Percentiles rank a stretch among this genome's conserved stretches.
These are phyloP conservation scores for Phaeosphaeriaceae sp. DNA, from an alignment of 2,329 filamentous ascomycete species.

Conservation along the genomic window DNA sequence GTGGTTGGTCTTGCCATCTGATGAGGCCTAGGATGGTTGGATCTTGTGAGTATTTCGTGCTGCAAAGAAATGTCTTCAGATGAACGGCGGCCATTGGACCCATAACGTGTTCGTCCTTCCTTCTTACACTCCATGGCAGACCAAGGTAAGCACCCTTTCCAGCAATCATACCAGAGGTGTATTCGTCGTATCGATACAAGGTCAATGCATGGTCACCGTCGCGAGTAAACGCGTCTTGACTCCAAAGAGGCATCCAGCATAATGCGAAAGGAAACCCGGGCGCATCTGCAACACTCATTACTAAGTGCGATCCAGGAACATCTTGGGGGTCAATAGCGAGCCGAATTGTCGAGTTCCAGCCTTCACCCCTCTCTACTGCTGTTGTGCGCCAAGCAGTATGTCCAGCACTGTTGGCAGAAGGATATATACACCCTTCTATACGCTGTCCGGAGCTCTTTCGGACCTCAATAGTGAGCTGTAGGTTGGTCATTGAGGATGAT, in stretches of 20 bases:
- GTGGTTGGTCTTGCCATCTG: conserved; percentile 80
- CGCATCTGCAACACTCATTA: conserved; percentile 87
- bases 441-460: conserved; percentile 78
- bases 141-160: conserved; percentile 88
- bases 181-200: conserved; percentile 90
- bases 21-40: conserved; percentile 82
- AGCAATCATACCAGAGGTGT: conserved; percentile 74
- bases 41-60: conserved; percentile 93
- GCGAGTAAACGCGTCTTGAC: conserved; percentile 83
- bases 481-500: conserved; percentile 69
- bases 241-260: conserved; percentile 93
- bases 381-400: conserved; percentile 89
- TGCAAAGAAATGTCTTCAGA: conserved; percentile 87
- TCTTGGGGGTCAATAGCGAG: conserved; percentile 79
- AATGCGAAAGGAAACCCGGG: conserved; percentile 89
- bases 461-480: conserved; percentile 90
- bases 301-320: conserved; percentile 81
- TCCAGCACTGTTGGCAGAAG: conserved; percentile 79
- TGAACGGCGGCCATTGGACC: conserved; percentile 81
- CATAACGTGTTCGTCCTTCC: conserved; percentile 74
- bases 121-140: conserved; percentile 79
- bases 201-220: conserved; percentile 83
- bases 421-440: conserved; percentile 85
- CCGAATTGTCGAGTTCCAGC: conserved; percentile 88
- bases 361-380: conserved; percentile 76